phyloP scores from a whole-genome alignment of 345 rosid species.

The Salix suchowensis region DNA sequence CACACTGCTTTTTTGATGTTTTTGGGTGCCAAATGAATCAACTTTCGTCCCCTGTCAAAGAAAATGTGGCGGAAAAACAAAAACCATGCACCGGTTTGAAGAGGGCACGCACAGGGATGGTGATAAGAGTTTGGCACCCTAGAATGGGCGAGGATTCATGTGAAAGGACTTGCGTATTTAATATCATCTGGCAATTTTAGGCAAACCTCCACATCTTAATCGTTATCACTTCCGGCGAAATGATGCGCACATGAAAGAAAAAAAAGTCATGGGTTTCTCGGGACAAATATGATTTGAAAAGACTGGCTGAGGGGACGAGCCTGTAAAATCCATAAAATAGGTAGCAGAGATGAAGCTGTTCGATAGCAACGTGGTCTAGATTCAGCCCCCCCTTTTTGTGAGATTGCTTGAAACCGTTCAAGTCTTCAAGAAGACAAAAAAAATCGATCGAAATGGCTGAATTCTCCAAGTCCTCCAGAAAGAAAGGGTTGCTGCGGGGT shows the following conservation, averaged over 20 bases:
- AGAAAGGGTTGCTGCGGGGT: background rate
- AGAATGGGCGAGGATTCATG: background rate
- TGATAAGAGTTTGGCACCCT: background rate
- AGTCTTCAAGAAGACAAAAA: background rate
- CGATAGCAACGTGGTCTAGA: slow-evolving; percentile 1
- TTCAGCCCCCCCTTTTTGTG: slow-evolving; percentile 8
- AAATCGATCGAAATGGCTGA: background rate
- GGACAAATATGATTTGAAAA: background rate
- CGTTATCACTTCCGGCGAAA: background rate
- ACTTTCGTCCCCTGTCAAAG: too few relatives aligned
- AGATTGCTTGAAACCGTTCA: background rate
- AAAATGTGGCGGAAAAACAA: too few relatives aligned
- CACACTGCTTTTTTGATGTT: too few relatives aligned
- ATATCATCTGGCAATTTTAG: background rate
- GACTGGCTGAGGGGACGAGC: background rate
- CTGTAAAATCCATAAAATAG: background rate
- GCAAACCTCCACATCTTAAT: background rate
- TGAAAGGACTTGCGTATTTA: background rate
- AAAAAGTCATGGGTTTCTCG: background rate
- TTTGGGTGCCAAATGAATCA: too few relatives aligned
- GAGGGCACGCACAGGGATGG: background rate
- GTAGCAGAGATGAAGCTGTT: background rate
- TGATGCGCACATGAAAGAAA: background rate
- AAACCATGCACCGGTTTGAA: background rate
- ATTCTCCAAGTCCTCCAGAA: slow-evolving; percentile 2